These are phyloP conservation scores for Leccinum glutinopallens DNA, from an alignment of 1,284 basidiomycete species.

Conservation along the genomic window DNA sequence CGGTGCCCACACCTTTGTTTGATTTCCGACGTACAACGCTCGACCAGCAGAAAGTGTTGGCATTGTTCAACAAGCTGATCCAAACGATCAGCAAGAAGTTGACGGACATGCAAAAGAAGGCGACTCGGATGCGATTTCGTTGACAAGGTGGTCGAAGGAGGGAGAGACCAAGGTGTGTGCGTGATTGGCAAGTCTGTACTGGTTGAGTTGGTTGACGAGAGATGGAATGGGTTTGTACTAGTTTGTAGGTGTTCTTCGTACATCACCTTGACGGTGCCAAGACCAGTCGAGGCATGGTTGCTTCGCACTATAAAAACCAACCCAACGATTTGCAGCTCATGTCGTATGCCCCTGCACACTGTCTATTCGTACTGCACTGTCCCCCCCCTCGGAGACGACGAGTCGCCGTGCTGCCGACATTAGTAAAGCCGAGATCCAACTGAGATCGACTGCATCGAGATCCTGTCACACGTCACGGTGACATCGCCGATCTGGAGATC, in stretches of 20 bases:
- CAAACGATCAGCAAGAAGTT: slow-evolving; percentile 84
- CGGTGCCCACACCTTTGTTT: neutral
- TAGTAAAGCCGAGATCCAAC: slow-evolving; percentile 80
- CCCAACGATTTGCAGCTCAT: slow-evolving; percentile 98
- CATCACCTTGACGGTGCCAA: too few species aligned
- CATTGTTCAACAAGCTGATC: slow-evolving; percentile 90
- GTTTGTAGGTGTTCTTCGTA: too few species aligned
- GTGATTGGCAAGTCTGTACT: too few species aligned
- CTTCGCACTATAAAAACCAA: slow-evolving; percentile 98
- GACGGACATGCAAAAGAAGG: slow-evolving; percentile 79
- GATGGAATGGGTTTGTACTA: too few species aligned
- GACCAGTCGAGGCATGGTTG: slow-evolving; percentile 48
- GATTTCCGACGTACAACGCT: slow-evolving; percentile 12
- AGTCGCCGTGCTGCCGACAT: slow-evolving; percentile 93
- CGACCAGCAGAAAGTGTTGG: slow-evolving; percentile 68
- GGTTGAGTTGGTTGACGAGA: too few species aligned
- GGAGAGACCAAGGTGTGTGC: too few species aligned
- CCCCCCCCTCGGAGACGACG: slow-evolving; percentile 89
- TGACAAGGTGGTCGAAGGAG: too few species aligned
- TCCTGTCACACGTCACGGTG: too few species aligned
- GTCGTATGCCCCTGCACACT: slow-evolving; percentile 95
- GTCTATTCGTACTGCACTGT: slow-evolving; percentile 94
- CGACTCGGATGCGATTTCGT: slow-evolving; percentile 32
- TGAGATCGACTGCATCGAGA: slow-evolving; percentile 49
- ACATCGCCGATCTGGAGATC: too few species aligned